These are phyloP conservation scores for Populus euphratica DNA, from an alignment of 345 rosid species.

Conservation along the genomic window DNA sequence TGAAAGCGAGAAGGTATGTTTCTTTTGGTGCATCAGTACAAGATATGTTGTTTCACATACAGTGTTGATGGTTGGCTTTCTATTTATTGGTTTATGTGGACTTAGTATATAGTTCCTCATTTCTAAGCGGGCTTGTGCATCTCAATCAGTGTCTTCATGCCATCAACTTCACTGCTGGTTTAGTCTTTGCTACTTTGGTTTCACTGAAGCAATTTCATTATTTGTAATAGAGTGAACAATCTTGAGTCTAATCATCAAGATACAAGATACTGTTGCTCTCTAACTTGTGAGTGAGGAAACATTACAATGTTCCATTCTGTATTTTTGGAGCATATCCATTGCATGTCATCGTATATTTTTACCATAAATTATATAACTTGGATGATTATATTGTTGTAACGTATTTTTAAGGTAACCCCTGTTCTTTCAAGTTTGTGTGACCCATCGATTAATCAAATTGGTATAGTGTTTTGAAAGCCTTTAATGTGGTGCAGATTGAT, in stretches of 20 bases:
- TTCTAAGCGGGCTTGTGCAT: too few relatives aligned
- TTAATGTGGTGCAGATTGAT: conserved; percentile 28
- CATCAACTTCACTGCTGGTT: too few relatives aligned
- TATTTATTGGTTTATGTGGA: not conserved
- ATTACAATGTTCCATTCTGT: too few relatives aligned
- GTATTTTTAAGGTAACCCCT: not conserved
- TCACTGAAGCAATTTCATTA: not conserved
- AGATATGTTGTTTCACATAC: not conserved
- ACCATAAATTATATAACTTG: not conserved
- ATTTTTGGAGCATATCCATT: not conserved
- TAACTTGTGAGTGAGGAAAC: not conserved
- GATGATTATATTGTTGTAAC: not conserved
- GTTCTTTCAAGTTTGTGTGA: not conserved
- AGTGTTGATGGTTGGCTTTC: not conserved
- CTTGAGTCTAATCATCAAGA: not conserved
- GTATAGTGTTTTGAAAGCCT: conserved; percentile 3
- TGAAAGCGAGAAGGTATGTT: conserved; percentile 40
- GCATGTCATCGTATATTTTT: not conserved
- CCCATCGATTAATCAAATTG: not conserved
- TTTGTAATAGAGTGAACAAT: not conserved
- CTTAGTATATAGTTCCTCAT: not conserved
- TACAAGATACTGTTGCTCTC: not conserved
- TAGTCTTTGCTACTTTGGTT: too few relatives aligned
- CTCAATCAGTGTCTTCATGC: too few relatives aligned
- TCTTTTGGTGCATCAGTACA: not conserved